Evolutionary conservation across 805 yeast species (phyloP), one percentile per base, ranked within the genome.

Genomic region (Teunomyces lycoperdinae): DNA sequence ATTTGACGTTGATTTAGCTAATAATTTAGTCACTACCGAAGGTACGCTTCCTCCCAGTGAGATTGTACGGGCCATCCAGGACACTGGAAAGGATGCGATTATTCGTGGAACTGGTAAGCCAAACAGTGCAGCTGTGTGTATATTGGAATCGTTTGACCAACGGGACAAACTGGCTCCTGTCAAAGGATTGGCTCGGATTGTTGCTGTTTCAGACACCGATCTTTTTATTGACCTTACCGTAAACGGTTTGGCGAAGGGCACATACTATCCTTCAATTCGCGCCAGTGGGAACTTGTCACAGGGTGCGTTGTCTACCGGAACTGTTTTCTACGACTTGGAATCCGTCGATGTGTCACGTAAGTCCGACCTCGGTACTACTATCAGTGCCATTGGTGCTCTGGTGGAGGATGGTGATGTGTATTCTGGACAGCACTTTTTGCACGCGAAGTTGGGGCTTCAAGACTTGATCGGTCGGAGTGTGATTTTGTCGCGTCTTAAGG

Each of bases 31-130:
- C 32, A 73, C 81, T 1, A 85, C 91, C 3, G 68, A 70, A 20
- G 96, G 96, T 3, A 62, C 77, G 0, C 74, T 79, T 3, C 83
- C 97, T 4, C 98, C 98, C 1, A 87, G 96, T 1, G 67, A 64
- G 10, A 79, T 91, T 33, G 83, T 90, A 33, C 69, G 70, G 44
- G 79, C 87, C 0, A 79, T 92, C 48, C 91, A 86, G 63, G 60
- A 60, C 1, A 82, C 84, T 2, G 97, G 97, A 1, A 80, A 83
- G 53, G 97, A 92, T 60, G 96, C 96, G 3, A 88, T 92, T 53
- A 85, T 92, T 20, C 76, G 98, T 50, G 98, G 98, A 5, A 82
- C 96, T 0, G 97, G 97, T 3, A 77, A 73, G 48, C 85, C 95
- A 13, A 85, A 91, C 63, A 78, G 87, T 14, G 96, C 97, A 0